Evolutionary conservation across 192 early-diverging fungal genomes (phyloP), one percentile per base, ranked within the genome.

Genomic region (Podila horticola): DNA sequence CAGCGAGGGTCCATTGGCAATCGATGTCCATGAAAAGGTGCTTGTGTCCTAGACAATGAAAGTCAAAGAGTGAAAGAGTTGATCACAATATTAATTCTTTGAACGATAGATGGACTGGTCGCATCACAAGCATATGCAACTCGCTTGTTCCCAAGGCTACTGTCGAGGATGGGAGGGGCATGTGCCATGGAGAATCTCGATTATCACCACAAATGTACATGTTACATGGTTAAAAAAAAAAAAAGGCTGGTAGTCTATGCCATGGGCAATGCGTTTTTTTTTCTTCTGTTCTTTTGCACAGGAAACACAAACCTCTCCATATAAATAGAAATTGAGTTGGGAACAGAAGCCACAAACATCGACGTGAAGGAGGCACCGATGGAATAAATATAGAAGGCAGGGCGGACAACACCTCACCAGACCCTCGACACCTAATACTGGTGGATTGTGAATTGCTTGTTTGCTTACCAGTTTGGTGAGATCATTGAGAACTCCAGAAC

Each of bases 21-120:
- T 84, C 20, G 89, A 88, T 33, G 85, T 74, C 90, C 90, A 91
- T 24, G 74, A 72, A n/a, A 91, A 82, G 31, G 86, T 84, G 33
- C 81, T 83, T 10, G 86, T 83, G 62, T 86, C 83, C 74, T 83
- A 64, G 51, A 19, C 1, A 19, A 29, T 17, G 22, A 22, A 29
- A 13, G 12, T 22, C 24, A 70, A 15, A 12, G 31, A 31, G 11
- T 9, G 52, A 52, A n/a, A 5, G 51, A 52, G 51, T 17, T 22
- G 38, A 41, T 41, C 13, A 45, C 11, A 45, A 45, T 15, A 17
- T 45, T 45, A 45, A 45, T 45, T 45, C 12, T 41, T 45, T 45
- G 41, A 3, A 8, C 13, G 41, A 45, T 45, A 17, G 41, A 1
- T 1, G 4, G 15, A 45, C 13, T 41, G 38, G 12, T 41, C 12